A percentile compares a stretch with the other conserved stretches of the same genome.
Evolutionary conservation across 1,284 basidiomycete genomes (phyloP).

Genomic region (Vanrija sp.): DNA sequence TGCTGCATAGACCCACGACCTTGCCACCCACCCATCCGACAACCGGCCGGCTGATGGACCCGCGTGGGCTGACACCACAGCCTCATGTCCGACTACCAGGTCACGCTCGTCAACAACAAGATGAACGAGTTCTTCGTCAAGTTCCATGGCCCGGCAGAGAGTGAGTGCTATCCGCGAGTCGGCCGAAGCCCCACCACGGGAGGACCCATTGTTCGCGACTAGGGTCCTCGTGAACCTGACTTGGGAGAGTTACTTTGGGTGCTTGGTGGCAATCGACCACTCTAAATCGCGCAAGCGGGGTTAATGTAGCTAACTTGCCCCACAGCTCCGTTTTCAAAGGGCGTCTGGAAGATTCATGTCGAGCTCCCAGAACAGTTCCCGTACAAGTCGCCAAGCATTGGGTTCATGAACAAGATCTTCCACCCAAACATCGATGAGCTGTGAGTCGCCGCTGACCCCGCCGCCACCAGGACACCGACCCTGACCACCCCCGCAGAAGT

Average conservation of each 20-base stretch:
- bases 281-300: neutral
- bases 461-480: slow-evolving; percentile 17
- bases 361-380: slow-evolving; percentile 99
- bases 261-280: too few relatives aligned
- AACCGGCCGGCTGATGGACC: neutral
- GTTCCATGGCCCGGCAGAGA: slow-evolving; percentile 90
- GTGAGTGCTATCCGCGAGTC: slow-evolving; percentile 56
- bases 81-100: slow-evolving; percentile 95
- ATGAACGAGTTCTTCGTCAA: slow-evolving; percentile 99
- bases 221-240: neutral
- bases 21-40: slow-evolving; percentile 10
- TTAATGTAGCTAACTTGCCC: neutral
- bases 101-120: slow-evolving; percentile 93
- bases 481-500: slow-evolving; percentile 58
- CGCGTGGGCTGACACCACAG: slow-evolving; percentile 51
- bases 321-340: slow-evolving; percentile 87
- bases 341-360: slow-evolving; percentile 99
- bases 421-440: slow-evolving; percentile 98
- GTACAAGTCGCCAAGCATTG: slow-evolving; percentile 97
- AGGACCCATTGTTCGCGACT: neutral
- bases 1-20: neutral
- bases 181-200: neutral
- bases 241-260: neutral
- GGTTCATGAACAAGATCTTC: slow-evolving; percentile 99
- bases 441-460: slow-evolving; percentile 53